Base-by-base conservation (phyloP, 2,329 filamentous ascomycete species). In the Colletotrichum sp. region DNA sequence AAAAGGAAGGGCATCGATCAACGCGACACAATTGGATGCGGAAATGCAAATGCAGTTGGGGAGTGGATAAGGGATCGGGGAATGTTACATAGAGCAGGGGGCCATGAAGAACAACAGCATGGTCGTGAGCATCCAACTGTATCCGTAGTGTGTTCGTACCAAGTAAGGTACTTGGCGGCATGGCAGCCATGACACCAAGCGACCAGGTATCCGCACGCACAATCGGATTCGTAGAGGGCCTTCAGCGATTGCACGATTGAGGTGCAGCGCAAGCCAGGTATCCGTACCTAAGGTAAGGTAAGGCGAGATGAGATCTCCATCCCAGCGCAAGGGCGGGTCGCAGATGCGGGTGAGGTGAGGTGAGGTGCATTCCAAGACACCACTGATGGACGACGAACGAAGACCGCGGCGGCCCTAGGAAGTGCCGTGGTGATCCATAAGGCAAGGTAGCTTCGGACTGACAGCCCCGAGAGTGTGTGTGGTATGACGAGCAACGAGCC, bases 1-100 rank as follows among this genome's bases (percentile, higher is more conserved):
- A 62, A 71, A 74, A 62, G 72, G 62, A 63, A 72, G 28, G 38
- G 68, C 32, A 72, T 28, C 55, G 68, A 72, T 62, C 69, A 48
- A 66, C 24, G 8, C 69, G 58, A 36, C 38, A 48, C 66, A 68
- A 62, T 36, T 73, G 64, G 67, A 70, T 48, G 59, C 59, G 21
- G 26, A 58, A 21, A 32, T 67, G 48, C 30, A 38, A 65, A 68
- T 24, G 24, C 52, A 56, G 14, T 32, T 16, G 28, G 32, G 52
- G 48, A 58, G 52, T 68, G 52, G 65, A 28, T 36, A 43, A 18
- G 30, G 21, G 52, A 59, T 59, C 65, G 48, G 48, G 52, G 65
- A 58, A 38, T 38, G 65, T 52, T 16, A 68, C 65, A 14, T 36
- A 36, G 24, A 32, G 32, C 59, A 63, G 12, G 59, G 59, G 12